Evolutionary conservation across 2,329 filamentous ascomycete species (phyloP).

Genomic region (Tolypocladium nubicola): DNA sequence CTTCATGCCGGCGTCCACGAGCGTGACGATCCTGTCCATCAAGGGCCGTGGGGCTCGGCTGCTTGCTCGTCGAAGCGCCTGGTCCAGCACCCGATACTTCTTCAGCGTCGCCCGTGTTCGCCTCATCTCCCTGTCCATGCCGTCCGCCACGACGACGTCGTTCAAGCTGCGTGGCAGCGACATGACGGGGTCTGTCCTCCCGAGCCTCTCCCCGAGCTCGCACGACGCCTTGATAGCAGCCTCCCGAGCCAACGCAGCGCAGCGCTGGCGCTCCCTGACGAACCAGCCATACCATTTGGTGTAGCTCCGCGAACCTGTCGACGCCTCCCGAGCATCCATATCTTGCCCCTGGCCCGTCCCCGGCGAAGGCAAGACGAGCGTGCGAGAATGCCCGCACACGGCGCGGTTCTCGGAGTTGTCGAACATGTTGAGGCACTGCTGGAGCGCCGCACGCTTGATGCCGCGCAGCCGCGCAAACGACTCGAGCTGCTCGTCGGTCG

Average conservation of each 20-base stretch:
- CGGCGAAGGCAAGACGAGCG: too few relatives aligned
- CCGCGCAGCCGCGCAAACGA: conserved; percentile 27
- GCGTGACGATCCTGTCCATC: conserved; percentile 4
- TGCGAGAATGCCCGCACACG: not conserved
- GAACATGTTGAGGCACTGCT: conserved; percentile 28
- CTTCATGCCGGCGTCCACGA: conserved; percentile 5
- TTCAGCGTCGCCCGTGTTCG: conserved; percentile 7
- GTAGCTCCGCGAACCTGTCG: too few relatives aligned
- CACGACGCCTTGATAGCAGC: too few relatives aligned
- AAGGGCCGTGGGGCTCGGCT: conserved; percentile 9
- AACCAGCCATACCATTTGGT: too few relatives aligned
- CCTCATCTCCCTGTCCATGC: conserved; percentile 13
- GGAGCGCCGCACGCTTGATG: conserved; percentile 32
- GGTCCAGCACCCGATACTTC: conserved; percentile 6
- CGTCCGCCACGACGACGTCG: conserved; percentile 1
- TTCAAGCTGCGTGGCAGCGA: too few relatives aligned
- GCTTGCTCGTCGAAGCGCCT: conserved; percentile 6
- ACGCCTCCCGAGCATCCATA: too few relatives aligned
- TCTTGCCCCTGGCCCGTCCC: too few relatives aligned
- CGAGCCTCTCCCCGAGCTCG: too few relatives aligned
- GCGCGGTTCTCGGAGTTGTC: conserved; percentile 23
- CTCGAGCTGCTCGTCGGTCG: conserved; percentile 6
- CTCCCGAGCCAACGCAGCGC: too few relatives aligned
- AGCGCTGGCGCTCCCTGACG: too few relatives aligned
- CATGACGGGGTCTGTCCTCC: too few relatives aligned